phyloP scores from a whole-genome alignment of 2,329 filamentous ascomycete genomes.

The Celoporthe dispersa region DNA sequence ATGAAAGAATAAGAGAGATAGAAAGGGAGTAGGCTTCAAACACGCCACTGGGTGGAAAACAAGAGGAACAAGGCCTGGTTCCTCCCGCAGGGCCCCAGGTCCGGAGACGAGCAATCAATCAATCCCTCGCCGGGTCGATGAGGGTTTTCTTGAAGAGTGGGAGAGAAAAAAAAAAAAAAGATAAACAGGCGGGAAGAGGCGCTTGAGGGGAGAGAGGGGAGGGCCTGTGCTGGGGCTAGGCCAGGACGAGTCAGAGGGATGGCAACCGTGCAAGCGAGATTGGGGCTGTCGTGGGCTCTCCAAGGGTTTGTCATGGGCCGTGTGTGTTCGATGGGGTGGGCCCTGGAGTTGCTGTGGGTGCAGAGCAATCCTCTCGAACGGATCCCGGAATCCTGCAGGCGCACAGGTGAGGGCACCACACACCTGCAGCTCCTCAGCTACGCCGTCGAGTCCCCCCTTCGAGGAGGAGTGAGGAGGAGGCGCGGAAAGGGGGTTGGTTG shows the following conservation, averaged over 20 bases:
- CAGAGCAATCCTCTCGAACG: not conserved
- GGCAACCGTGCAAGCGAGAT: constrained; percentile 1
- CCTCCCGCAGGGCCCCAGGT: not conserved
- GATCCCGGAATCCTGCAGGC: constrained; percentile 13
- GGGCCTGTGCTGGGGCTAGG: not conserved
- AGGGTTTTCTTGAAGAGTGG: not conserved
- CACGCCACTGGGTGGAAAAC: not conserved
- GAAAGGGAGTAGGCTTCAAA: not conserved
- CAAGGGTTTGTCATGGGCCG: not conserved
- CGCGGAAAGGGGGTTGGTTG: not conserved
- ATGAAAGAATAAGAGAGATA: not conserved
- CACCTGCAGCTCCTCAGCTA: not conserved
- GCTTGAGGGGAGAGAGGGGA: not conserved
- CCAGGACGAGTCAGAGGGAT: not conserved
- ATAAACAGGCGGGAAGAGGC: not conserved
- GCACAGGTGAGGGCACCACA: not conserved
- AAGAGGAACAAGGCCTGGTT: not conserved
- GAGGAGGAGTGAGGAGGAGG: not conserved
- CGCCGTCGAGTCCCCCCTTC: not conserved
- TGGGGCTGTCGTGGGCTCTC: not conserved
- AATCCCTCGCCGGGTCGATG: not conserved
- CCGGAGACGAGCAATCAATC: not conserved
- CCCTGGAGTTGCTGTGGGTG: not conserved
- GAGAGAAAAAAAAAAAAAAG: not conserved
- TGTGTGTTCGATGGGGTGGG: not conserved